These are phyloP conservation scores for Colletotrichum sidae DNA, from an alignment of 2,329 filamentous ascomycete species.

Conservation along the genomic window DNA sequence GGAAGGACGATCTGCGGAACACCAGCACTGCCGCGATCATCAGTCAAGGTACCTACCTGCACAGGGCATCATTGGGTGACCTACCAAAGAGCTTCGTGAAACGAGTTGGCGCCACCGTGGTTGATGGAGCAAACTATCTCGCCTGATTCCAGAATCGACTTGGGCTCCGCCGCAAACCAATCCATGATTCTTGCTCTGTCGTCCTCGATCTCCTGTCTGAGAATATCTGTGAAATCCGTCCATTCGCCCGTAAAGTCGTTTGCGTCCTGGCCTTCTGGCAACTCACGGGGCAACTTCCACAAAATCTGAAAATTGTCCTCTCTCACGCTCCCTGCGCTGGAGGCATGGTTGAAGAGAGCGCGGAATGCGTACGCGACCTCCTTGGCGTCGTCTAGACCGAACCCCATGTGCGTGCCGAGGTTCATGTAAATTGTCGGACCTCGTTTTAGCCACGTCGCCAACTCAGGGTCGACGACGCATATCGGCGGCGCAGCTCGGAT, in stretches of 20 bases:
- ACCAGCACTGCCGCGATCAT: constrained; percentile 8
- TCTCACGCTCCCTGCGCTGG: constrained; percentile 16
- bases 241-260: not conserved
- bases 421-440: constrained; percentile 32
- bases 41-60: not conserved
- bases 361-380: constrained; percentile 32
- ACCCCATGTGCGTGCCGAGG: constrained; percentile 40
- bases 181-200: constrained; percentile 50
- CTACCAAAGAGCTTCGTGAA: constrained; percentile 51
- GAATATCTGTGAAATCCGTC: constrained; percentile 38
- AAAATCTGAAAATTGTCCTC: constrained; percentile 45
- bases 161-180: constrained; percentile 55
- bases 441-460: constrained; percentile 12
- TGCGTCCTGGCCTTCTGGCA: not conserved
- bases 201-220: constrained; percentile 42
- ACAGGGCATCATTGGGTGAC: not conserved
- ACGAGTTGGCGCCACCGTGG: constrained; percentile 61
- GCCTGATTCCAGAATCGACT: constrained; percentile 50
- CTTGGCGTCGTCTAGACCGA: constrained; percentile 36
- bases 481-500: constrained; percentile 11
- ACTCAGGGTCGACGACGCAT: constrained; percentile 3
- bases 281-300: constrained; percentile 50
- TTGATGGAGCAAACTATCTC: constrained; percentile 54
- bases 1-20: constrained; percentile 25
- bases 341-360: constrained; percentile 17